Evolutionary conservation across 2,329 filamentous ascomycete genomes (phyloP), one percentile per base, ranked within the genome.

Genomic region (Colletotrichum sp.): DNA sequence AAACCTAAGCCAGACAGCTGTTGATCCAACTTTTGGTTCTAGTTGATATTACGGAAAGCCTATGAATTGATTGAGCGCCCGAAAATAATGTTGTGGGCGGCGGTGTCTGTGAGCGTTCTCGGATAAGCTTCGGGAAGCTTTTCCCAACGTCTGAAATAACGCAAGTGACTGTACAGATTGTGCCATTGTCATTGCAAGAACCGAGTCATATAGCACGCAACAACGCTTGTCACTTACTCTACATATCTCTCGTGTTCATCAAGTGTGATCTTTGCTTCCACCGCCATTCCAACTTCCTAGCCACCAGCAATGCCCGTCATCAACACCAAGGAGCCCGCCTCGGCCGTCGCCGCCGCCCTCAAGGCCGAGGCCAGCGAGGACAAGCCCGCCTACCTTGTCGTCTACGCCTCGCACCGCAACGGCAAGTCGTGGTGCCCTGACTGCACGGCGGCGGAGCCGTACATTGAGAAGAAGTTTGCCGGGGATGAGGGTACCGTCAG

Each of bases 381-480:
- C 70, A 74, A 65, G 74, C 74, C 74, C 10, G 74, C 70, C 16
- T 76, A 73, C 64, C 64, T 76, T 15, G 70, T 76, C 70, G 74
- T 76, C 70, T 76, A 76, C 59, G 74, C 74, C 39, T 76, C 74
- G 16, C 70, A 76, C 64, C 74, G 74, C 16, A 65, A 69, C 34
- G 74, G 74, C n/a, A 64, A 44, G 21, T 76, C 74, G 18, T 76
- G 74, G 74, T 76, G 74, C 34, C 36, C 52, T n/a, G 74, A 76
- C 49, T 76, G 74, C 28, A 74, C 70, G 34, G 74, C 74, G 15
- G 74, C 74, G 24, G 74, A 76, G 74, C 74, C 74, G 34, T 76
- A 73, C 64, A 76, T 76, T 18, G 64, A 76, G 74, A 74, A 74
- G 59, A 76, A 69, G 70, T 76, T 76, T 26, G 57, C 55, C n/a